A percentile compares a stretch with the other conserved stretches of the same genome.
phyloP scores from a whole-genome alignment of 1,284 basidiomycete species.

The Chalciporus sp. region DNA sequence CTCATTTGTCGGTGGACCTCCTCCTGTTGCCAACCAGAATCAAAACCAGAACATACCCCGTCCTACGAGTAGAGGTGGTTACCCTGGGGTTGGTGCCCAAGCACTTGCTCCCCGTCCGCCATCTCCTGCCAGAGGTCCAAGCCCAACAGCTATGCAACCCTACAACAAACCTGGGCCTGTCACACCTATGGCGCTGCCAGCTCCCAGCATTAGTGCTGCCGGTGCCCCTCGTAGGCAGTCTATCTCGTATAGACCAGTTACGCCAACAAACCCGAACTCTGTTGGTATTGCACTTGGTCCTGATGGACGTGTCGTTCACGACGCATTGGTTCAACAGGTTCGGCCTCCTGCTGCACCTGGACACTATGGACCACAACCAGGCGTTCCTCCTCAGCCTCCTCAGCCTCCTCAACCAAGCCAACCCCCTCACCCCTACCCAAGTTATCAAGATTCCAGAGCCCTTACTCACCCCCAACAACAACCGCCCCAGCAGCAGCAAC shows the following conservation, averaged over 20 bases:
- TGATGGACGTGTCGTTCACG: conserved; percentile 35
- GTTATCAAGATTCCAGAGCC: conserved; percentile 21
- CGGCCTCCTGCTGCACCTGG: conserved; percentile 3
- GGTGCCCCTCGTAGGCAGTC: conserved; percentile 20
- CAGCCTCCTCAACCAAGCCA: conserved; percentile 17
- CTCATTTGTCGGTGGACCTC: conserved; percentile 41
- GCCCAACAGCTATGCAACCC: conserved; percentile 19
- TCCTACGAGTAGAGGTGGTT: conserved; percentile 64
- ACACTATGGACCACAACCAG: conserved; percentile 21
- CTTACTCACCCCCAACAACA: conserved; percentile 17
- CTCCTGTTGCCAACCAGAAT: conserved; percentile 26
- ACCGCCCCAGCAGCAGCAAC: background rate
- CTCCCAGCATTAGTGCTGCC: conserved; percentile 2
- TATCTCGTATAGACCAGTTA: conserved; percentile 22
- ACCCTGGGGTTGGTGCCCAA: conserved; percentile 79
- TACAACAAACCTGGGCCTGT: conserved; percentile 26
- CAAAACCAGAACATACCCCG: conserved; percentile 45
- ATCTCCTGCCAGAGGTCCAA: conserved; percentile 28
- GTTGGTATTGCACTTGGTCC: conserved; percentile 35
- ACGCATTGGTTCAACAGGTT: conserved; percentile 26
- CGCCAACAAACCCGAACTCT: conserved; percentile 32
- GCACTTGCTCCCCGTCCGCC: conserved; percentile 34
- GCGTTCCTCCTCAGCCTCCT: conserved; percentile 2
- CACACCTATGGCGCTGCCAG: conserved; percentile 10
- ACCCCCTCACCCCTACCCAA: conserved; percentile 23